Base-by-base conservation (phyloP, 192 early-diverging fungal genomes). In the Borealophlyctis nickersoniae region DNA sequence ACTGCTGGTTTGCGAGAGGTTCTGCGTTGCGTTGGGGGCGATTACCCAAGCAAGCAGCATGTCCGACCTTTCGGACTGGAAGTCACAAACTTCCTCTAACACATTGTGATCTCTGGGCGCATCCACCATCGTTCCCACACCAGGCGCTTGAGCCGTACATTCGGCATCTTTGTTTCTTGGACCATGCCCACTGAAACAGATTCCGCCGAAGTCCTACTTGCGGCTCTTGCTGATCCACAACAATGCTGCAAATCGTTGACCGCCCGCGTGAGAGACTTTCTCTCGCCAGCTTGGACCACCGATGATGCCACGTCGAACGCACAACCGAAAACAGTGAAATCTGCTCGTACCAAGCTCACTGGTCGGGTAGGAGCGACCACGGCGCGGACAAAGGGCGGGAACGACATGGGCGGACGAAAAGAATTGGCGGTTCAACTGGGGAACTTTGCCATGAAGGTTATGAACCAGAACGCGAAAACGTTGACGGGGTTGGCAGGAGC, bases 361-460 rank as follows among this genome's bases (percentile, higher is more conserved):
- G 23, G 48, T 1, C 23, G 23, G 19, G 11, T 19, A 26, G 55
- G 11, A 56, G 28, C 23, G 0, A 16, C 58, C 45, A 36, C 30
- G 22, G 29, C 32, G 19, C 14, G 5, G 3, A 55, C 22, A 55
- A 55, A 1, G 26, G 26, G 19, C 16, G 24, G 53, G 0, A 14
- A 23, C 16, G 22, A 54, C 13, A 28, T 55, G 53, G 16, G 16
- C 1, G 0, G n/a, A 0, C 53, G 16, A 16, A 22, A 33, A 59
- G 27, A 14, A 19, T n/a, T 49, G n/a, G 58, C 58, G 14, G 33
- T n/a, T 36, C 28, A 22, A 19, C 19, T 59, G 35, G 58, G 24
- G 19, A 31, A 31, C 34, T 59, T 59, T 36, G 16, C n/a, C 58
- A 59, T 59, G 58, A 59, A 59, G 29, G 13, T 59, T 3, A 23